Evolutionary conservation across 805 yeast species (phyloP).

Genomic region (Priceomyces medius): DNA sequence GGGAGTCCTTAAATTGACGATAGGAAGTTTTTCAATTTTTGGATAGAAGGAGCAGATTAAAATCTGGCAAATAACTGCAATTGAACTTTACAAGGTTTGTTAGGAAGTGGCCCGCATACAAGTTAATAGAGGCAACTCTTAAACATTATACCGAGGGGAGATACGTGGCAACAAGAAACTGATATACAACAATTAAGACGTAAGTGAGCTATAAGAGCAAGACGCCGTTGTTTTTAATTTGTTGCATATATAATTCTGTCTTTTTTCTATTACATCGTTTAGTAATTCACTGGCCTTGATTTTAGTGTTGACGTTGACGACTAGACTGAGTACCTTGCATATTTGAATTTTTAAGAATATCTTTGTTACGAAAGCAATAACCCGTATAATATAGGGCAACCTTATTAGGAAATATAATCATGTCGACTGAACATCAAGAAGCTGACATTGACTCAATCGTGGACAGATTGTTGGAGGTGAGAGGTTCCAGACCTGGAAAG

Average conservation of each 20-base stretch:
- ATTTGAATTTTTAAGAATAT: not conserved
- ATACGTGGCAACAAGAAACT: not conserved
- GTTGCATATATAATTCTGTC: not conserved
- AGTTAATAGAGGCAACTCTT: not conserved
- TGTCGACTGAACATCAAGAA: conserved; percentile 49
- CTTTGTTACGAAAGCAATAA: not conserved
- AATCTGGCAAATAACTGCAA: not conserved
- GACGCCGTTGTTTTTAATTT: not conserved
- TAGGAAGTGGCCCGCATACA: not conserved
- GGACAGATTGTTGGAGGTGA: conserved; percentile 93
- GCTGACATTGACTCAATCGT: conserved; percentile 96
- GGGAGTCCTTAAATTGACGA: conserved; percentile 2
- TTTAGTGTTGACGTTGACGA: not conserved
- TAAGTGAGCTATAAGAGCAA: not conserved
- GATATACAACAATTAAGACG: not conserved
- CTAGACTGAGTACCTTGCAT: no score
- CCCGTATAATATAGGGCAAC: not conserved
- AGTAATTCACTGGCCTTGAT: not conserved
- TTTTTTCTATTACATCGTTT: not conserved
- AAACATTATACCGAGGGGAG: conserved; percentile 1
- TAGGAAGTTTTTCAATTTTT: conserved; percentile 1
- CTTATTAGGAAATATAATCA: conserved; percentile 1
- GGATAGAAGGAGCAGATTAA: conserved; percentile 2
- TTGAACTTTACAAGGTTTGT: not conserved
- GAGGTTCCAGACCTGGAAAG: conserved; percentile 98